Conservation (phyloP, 768 basidiomycete genomes). For the Tylopilus felleus region DNA sequence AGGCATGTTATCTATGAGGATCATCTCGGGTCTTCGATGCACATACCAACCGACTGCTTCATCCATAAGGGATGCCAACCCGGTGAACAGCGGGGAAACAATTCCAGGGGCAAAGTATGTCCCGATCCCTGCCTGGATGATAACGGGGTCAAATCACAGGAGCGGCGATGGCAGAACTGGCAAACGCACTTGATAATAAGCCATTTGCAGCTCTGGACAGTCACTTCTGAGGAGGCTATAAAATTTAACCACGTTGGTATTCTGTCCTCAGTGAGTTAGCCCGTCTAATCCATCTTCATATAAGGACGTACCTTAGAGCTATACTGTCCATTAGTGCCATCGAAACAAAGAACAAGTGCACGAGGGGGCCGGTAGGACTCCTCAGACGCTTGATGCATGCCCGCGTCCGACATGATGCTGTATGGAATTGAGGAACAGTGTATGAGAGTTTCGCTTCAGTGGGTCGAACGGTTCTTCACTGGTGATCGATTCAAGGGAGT, state of each 20-base stretch:
- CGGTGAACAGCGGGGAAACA: constrained; percentile 58
- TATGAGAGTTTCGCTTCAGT: background rate
- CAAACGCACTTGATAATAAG: constrained; percentile 65
- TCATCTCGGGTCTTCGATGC: background rate
- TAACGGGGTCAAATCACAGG: background rate
- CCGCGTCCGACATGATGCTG: constrained; percentile 17
- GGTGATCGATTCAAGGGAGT: background rate
- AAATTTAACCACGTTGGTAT: constrained; percentile 70
- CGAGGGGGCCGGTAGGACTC: constrained; percentile 27
- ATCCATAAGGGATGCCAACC: constrained; percentile 61
- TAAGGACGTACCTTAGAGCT: constrained; percentile 38
- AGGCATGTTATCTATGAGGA: background rate
- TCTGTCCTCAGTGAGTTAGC: constrained; percentile 30
- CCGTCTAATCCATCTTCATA: background rate
- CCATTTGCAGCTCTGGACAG: constrained; percentile 47
- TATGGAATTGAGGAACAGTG: background rate
- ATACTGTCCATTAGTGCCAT: constrained; percentile 60
- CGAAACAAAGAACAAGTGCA: constrained; percentile 64
- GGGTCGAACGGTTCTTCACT: background rate
- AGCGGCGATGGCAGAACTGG: background rate
- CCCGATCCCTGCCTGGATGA: constrained; percentile 42
- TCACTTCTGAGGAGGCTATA: constrained; percentile 66
- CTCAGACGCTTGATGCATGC: background rate
- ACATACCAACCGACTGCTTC: constrained; percentile 69
- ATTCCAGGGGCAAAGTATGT: constrained; percentile 59